These are phyloP conservation scores for Cunninghamia lanceolata DNA, from an alignment of 75 land plant species.

Conservation along the genomic window DNA sequence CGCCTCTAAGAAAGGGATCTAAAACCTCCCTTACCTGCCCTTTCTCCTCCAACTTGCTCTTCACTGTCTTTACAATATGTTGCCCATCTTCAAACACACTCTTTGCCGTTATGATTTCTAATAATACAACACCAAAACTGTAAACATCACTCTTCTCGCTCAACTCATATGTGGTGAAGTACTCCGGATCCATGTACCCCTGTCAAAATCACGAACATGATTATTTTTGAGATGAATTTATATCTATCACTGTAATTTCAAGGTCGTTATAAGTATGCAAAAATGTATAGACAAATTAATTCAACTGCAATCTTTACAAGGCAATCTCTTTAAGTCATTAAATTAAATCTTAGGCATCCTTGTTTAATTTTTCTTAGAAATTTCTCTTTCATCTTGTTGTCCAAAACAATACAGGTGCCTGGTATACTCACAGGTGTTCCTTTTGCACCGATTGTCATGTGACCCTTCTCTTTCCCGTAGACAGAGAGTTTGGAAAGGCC, in stretches of 20 bases:
- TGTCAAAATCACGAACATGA: slow-evolving; percentile 7
- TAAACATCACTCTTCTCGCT: slow-evolving; percentile 38
- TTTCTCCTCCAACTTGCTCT: slow-evolving; percentile 5
- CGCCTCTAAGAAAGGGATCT: slow-evolving; percentile 50
- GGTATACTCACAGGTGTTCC: slow-evolving; percentile 24
- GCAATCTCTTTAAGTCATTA: too few relatives aligned
- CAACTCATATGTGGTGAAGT: slow-evolving; percentile 20
- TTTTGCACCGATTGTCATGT: slow-evolving; percentile 6
- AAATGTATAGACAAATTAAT: too few relatives aligned
- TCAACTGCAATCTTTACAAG: too few relatives aligned
- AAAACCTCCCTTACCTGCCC: slow-evolving; percentile 23
- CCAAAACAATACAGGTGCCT: neutral
- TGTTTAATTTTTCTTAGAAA: neutral
- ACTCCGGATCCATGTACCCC: slow-evolving; percentile 48
- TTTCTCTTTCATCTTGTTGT: neutral
- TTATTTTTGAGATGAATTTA: neutral
- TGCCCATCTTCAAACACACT: slow-evolving; percentile 8
- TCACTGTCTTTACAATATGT: slow-evolving; percentile 15
- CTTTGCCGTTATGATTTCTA: slow-evolving; percentile 35
- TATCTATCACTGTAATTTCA: too few relatives aligned
- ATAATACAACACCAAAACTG: slow-evolving; percentile 39
- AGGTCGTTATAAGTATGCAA: too few relatives aligned
- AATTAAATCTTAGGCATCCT: neutral
- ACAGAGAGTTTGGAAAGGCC: slow-evolving; percentile 14
- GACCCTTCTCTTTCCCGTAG: neutral